Evolutionary conservation across 2,329 filamentous ascomycete species (phyloP).

Genomic region (Drechslera avenae): DNA sequence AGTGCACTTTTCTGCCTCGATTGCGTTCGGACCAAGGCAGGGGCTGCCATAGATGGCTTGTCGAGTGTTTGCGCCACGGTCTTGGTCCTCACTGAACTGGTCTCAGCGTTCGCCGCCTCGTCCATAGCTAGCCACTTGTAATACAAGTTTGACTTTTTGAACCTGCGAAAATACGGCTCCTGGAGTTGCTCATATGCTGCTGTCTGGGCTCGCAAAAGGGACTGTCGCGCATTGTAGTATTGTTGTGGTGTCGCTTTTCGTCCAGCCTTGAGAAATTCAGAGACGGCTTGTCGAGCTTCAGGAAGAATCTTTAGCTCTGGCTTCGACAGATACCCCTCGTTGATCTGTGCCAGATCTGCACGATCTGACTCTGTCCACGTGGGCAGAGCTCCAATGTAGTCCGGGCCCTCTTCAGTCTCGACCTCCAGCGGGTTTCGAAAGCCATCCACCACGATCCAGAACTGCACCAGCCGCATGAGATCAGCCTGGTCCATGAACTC

Average conservation of each 20-base stretch:
- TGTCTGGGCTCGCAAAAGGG: constrained; percentile 82
- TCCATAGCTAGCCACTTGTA: constrained; percentile 95
- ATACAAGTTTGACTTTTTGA: constrained; percentile 91
- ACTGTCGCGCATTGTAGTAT: constrained; percentile 80
- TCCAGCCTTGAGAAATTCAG: constrained; percentile 78
- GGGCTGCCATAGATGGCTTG: constrained; percentile 27
- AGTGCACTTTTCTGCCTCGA: constrained; percentile 51
- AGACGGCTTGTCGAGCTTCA: constrained; percentile 71
- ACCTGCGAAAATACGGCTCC: constrained; percentile 76
- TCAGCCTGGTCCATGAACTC: constrained; percentile 96
- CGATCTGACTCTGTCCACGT: constrained; percentile 85
- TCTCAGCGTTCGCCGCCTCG: constrained; percentile 58
- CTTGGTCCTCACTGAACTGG: constrained; percentile 33
- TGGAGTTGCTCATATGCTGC: constrained; percentile 84
- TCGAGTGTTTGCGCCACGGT: constrained; percentile 37
- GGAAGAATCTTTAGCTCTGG: constrained; percentile 79
- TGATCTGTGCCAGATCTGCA: constrained; percentile 86
- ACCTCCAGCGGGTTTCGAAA: constrained; percentile 93
- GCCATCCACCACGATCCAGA: constrained; percentile 97
- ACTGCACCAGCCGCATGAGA: constrained; percentile 89
- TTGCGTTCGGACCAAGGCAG: constrained; percentile 53
- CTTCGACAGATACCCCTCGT: constrained; percentile 84
- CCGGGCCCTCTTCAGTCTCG: constrained; percentile 68
- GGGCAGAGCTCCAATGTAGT: constrained; percentile 56
- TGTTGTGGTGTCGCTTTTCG: constrained; percentile 76